These are phyloP conservation scores for Cyclotella cryptica DNA, from an alignment of 108 stramenopile species.

Conservation along the genomic window DNA sequence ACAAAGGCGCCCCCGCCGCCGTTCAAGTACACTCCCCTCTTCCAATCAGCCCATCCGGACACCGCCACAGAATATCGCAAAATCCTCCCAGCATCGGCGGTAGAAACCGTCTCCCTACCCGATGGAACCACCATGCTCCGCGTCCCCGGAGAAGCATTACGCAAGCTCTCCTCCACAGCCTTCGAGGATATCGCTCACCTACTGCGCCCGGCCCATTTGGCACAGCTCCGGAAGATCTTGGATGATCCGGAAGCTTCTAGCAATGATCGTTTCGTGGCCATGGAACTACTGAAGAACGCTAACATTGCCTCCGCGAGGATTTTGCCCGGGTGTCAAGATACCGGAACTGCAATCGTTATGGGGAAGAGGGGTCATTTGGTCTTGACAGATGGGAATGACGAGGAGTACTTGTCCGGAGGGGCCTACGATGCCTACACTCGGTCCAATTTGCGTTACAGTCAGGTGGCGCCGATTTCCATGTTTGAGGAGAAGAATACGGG, in stretches of 20 bases:
- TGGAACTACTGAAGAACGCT: constrained; percentile 96
- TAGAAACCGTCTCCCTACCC: constrained; percentile 54
- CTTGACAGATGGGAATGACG: constrained; percentile 95
- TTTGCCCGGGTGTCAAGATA: constrained; percentile 96
- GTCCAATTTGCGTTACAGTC: constrained; percentile 90
- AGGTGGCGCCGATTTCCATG: constrained; percentile 97
- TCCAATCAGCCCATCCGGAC: constrained; percentile 55
- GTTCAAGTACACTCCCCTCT: constrained; percentile 76
- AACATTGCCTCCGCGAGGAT: constrained; percentile 92
- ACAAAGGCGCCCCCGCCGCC: constrained; percentile 35
- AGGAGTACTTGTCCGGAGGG: constrained; percentile 86
- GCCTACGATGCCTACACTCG: constrained; percentile 93
- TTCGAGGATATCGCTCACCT: constrained; percentile 95
- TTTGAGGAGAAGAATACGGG: constrained; percentile 94
- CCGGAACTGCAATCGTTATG: constrained; percentile 95
- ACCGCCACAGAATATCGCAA: constrained; percentile 63
- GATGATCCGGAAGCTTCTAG: constrained; percentile 94
- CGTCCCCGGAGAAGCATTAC: constrained; percentile 64
- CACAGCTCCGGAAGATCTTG: constrained; percentile 91
- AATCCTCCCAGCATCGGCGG: constrained; percentile 61
- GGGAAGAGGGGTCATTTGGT: constrained; percentile 93
- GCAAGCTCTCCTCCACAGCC: constrained; percentile 69
- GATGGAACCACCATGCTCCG: constrained; percentile 67
- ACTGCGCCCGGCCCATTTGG: constrained; percentile 90
- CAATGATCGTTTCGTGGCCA: constrained; percentile 95